Evolutionary conservation across 2,329 filamentous ascomycete species (phyloP), one percentile per base, ranked within the genome.

Genomic region (Ophiostoma himal-ulmi): DNA sequence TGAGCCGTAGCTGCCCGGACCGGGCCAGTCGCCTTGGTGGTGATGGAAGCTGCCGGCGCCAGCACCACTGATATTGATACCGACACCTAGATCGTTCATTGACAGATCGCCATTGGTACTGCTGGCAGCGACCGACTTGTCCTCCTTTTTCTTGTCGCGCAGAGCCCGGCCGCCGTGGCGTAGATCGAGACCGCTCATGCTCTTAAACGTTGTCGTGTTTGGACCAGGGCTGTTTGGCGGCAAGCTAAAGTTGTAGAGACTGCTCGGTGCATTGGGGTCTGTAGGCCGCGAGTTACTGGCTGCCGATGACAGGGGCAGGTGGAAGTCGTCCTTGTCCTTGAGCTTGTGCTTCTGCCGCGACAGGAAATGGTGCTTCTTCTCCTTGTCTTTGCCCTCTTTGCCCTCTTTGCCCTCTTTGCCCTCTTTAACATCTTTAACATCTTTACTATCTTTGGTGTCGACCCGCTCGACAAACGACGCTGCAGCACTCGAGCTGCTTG

Each of bases 281-380:
- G 89, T 90, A 1, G 91, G 89, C 74, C 86, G 86, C 1, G 91
- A 93, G 76, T 92, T 94, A 78, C 90, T 93, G 72, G 88, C 87
- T 2, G 90, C 90, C 3, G 91, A 93, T 0, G 90, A 93, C 2
- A 94, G 80, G 1, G 90, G 89, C 3, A 93, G 82, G 75, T 89
- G 85, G 73, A 88, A 88, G 72, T 93, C 91, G 73, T 92, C 89
- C 78, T 90, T 91, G 75, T 86, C 85, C 73, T 85, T 65, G 62
- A 39, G 62, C 20, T 93, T 94, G 76, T 93, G 86, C 77, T 93
- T 94, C 76, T 92, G 90, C 54, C 91, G 84, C 8, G 90, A 92
- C 69, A 94, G 78, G 74, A 94, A 94, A 76, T 94, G 89, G 75
- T 93, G 91, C 74, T 90, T 91, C 80, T 91, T 91, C 75, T 91